Conservation (phyloP, 2,329 filamentous ascomycete genomes). For the Apiospora marii region DNA sequence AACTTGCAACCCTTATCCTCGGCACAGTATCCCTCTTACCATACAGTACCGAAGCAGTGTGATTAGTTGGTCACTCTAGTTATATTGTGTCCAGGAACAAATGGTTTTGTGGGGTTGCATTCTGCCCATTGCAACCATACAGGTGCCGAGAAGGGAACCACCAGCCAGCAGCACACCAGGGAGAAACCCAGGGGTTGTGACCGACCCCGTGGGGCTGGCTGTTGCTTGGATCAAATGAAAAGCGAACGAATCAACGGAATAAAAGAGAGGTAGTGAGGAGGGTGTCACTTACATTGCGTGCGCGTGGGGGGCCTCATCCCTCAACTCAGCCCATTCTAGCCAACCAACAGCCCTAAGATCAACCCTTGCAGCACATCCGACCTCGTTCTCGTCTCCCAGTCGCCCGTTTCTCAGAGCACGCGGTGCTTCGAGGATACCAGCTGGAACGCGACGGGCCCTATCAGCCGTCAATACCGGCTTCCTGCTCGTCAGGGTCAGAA, state of each 20-base stretch:
- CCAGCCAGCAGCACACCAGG: neutral
- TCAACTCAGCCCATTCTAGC: neutral
- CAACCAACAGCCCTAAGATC: neutral
- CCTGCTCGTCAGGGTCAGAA: neutral
- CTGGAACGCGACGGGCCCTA: neutral
- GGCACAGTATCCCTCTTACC: neutral
- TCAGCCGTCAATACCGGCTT: neutral
- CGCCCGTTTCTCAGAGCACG: neutral
- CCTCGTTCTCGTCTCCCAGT: neutral
- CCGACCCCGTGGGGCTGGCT: constrained; percentile 14
- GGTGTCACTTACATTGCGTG: neutral
- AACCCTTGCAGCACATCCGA: constrained; percentile 10
- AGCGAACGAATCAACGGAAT: neutral
- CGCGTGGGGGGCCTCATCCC: constrained; percentile 8
- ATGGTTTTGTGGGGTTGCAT: constrained; percentile 8
- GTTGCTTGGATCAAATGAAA: neutral
- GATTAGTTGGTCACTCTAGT: neutral
- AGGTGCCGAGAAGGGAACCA: neutral
- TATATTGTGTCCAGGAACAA: constrained; percentile 5
- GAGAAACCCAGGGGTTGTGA: neutral
- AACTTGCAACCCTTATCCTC: neutral
- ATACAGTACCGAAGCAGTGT: neutral
- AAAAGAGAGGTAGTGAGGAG: neutral
- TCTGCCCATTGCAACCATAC: neutral
- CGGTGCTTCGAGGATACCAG: neutral